Base-by-base conservation (phyloP, 2,329 filamentous ascomycete species). In the Diaporthe sp. region DNA sequence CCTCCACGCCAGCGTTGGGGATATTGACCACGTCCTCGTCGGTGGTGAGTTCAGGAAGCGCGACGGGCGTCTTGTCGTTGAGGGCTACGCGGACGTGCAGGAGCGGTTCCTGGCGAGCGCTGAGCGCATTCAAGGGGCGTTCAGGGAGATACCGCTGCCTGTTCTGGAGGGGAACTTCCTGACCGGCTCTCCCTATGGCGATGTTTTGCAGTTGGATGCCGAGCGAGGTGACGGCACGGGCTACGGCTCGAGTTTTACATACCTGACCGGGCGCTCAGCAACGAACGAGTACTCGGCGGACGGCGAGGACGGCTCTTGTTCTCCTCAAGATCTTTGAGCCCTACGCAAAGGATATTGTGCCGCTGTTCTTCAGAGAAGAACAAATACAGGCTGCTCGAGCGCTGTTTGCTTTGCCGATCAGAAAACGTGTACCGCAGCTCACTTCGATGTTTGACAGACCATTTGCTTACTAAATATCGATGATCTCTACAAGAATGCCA, bases 1-100 rank as follows among this genome's bases (percentile, higher is more conserved):
- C 37, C 81, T 92, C 44, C 90, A 91, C 75, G 85, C 88, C 0
- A 88, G 85, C 72, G 85, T 89, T 3, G 88, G 87, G 0, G 89
- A 91, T 74, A 82, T 91, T 28, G 79, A 86, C 68, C 83, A 88
- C 67, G 89, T 91, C 0, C 75, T 89, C 12, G 85, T 91, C 0
- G 85, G 87, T 67, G 89, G 89, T 0, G 79, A 83, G 75, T 90
- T 87, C 67, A 79, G 81, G 63, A 91, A 90, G 82, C 81, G 83
- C 8, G 83, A 87, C 17, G 82, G 86, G 2, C 84, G 81, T 79
- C 77, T 88, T n/a, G 78, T 81, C 0, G 77, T 79, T 0, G 73
- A 71, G 1, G 76, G 68, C 47, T 82, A 81, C 53, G 63, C 60
- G 0, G 77, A 78, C 1, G 81, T 84, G 0, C 81, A 79, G n/a